Evolutionary conservation across 208 protist genomes (phyloP).

Genomic region (Leishmania major): DNA sequence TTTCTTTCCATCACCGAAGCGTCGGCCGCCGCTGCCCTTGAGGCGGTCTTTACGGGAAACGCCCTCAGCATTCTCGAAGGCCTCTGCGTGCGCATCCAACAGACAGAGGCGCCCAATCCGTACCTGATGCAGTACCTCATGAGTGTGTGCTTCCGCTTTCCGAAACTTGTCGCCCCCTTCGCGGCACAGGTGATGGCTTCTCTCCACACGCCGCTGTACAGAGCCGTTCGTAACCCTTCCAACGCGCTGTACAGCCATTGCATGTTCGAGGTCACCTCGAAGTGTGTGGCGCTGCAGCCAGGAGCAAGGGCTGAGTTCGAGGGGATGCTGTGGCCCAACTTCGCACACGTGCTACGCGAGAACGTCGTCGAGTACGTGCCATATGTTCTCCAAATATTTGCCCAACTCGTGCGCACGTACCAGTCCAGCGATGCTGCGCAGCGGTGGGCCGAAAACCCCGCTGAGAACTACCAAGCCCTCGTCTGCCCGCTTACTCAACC

Average conservation of each 20-base stretch:
- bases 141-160: constrained; percentile 62
- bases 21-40: constrained; percentile 35
- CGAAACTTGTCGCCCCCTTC: constrained; percentile 52
- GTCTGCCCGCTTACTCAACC: constrained; percentile 66
- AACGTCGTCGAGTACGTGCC: constrained; percentile 96
- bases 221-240: constrained; percentile 88
- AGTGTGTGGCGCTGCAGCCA: constrained; percentile 78
- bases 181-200: constrained; percentile 58
- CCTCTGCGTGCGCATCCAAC: constrained; percentile 84
- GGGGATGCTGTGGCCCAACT: constrained; percentile 76
- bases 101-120: constrained; percentile 65
- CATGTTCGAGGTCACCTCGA: constrained; percentile 96
- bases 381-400: constrained; percentile 96
- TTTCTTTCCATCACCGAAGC: constrained; percentile 76
- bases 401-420: constrained; percentile 93
- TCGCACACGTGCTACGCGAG: constrained; percentile 86
- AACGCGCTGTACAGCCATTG: constrained; percentile 97
- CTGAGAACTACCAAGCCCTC: constrained; percentile 59
- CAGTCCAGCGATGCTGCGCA: constrained; percentile 18
- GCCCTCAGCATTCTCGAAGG: constrained; percentile 66
- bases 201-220: constrained; percentile 47
- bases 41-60: constrained; percentile 49
- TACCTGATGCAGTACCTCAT: constrained; percentile 95
- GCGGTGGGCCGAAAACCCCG: constrained; percentile 28
- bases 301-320: constrained; percentile 72